Percentiles rank a stretch among this genome's conserved stretches.
Conservation (phyloP, 129 eudicot species). For the Tagetes patula region DNA sequence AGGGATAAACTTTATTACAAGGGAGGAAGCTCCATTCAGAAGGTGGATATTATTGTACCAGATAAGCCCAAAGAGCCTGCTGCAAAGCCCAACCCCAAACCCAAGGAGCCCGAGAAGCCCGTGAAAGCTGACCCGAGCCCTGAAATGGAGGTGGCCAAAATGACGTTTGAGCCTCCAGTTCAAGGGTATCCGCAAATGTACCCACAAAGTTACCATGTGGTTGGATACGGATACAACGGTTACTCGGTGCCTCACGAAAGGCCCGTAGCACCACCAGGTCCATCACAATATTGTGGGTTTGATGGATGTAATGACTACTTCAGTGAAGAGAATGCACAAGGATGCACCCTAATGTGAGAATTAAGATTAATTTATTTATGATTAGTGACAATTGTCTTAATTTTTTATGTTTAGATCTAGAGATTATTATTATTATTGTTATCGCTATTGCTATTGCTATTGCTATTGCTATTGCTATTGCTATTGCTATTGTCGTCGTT, state of each 20-base stretch:
- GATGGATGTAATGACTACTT: conserved; percentile 33
- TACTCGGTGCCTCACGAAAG: conserved; percentile 33
- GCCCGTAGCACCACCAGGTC: conserved; percentile 32
- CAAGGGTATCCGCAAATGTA: conserved; percentile 40
- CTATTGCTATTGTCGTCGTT: background rate
- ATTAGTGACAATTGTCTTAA: background rate
- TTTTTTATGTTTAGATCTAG: background rate
- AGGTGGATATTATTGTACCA: conserved; percentile 47
- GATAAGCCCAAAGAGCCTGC: conserved; percentile 47
- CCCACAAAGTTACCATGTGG: conserved; percentile 36
- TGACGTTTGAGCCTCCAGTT: conserved; percentile 34
- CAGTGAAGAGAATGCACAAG: conserved; percentile 62
- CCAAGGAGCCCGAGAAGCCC: conserved; percentile 34
- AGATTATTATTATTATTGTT: background rate
- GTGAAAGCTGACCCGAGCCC: conserved; percentile 20
- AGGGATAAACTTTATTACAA: conserved; percentile 60
- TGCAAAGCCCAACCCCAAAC: conserved; percentile 24
- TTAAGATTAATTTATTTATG: background rate
- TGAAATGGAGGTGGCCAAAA: conserved; percentile 34
- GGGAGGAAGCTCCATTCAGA: conserved; percentile 58
- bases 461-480: background rate
- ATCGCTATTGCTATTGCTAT: too few species aligned
- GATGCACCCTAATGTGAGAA: conserved; percentile 64
- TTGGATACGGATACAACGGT: conserved; percentile 48
- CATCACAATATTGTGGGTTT: conserved; percentile 28